These are phyloP conservation scores for Citrus sinensis DNA, from an alignment of 345 rosid species.

Conservation along the genomic window DVS_A1.0 CM039162.1:9484501-9485000, in stretches of 20 bases:
- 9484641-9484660: constrained; percentile 60
- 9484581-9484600: constrained; percentile 27
- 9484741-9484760: constrained; percentile 27
- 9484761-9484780: constrained; percentile 19
- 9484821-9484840: constrained; percentile 33
- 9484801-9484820: constrained; percentile 24
- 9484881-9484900: constrained; percentile 29
- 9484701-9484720: constrained; percentile 30
- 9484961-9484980: constrained; percentile 34
- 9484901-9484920: constrained; percentile 30
- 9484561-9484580: constrained; percentile 23
- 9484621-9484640: constrained; percentile 39
- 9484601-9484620: constrained; percentile 28
- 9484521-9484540: constrained; percentile 18
- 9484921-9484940: constrained; percentile 31
- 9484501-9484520: constrained; percentile 40
- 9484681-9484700: constrained; percentile 33
- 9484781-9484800: constrained; percentile 15
- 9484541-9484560: constrained; percentile 24
- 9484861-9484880: constrained; percentile 21
- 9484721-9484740: constrained; percentile 24
- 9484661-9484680: constrained; percentile 60
- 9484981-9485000: constrained; percentile 35
- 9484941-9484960: constrained; percentile 34
- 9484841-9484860: constrained; percentile 31